Percentiles rank a stretch among this genome's conserved stretches.
These are phyloP conservation scores for Sphaerulina musiva DNA, from an alignment of 2,329 filamentous ascomycete species.

Conservation along the genomic window DNA sequence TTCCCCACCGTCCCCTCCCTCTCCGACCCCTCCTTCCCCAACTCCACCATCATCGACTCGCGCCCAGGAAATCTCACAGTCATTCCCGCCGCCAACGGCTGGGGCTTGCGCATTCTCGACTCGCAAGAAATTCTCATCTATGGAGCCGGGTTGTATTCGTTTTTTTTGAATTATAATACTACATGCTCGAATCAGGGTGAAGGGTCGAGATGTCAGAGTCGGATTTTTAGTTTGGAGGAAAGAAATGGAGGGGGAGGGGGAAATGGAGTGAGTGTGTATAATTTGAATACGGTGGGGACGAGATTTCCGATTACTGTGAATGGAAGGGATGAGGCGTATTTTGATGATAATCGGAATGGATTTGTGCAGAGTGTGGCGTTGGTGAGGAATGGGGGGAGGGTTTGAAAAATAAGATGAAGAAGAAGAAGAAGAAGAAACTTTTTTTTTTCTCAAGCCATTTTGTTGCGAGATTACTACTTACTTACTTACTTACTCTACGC, in stretches of 20 bases:
- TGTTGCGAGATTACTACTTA: no score
- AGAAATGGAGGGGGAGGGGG: conserved; percentile 3
- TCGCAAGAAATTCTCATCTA: conserved; percentile 53
- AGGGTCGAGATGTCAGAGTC: conserved; percentile 42
- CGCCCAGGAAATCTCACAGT: conserved; percentile 11
- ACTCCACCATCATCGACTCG: conserved; percentile 35
- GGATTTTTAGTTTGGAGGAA: conserved; percentile 46
- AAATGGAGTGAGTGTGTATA: conserved; percentile 39
- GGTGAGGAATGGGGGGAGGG: conserved; percentile 26
- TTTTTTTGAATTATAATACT: conserved; percentile 57
- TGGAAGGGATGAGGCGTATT: conserved; percentile 39
- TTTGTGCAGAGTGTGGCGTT: conserved; percentile 41
- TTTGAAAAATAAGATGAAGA: background rate
- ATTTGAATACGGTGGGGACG: conserved; percentile 33
- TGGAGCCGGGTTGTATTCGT: conserved; percentile 61
- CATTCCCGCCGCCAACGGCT: conserved; percentile 48
- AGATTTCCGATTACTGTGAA: conserved; percentile 44
- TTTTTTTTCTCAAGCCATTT: no score
- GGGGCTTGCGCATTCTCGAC: conserved; percentile 58
- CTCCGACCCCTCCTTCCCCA: conserved; percentile 62
- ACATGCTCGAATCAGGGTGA: conserved; percentile 37
- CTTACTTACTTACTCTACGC: no score
- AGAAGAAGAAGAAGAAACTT: no score
- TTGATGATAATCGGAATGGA: conserved; percentile 43
- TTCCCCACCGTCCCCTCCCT: conserved; percentile 54